Base-by-base conservation (phyloP, 2,329 filamentous ascomycete species). In the Magnaporthiopsis rhizophila region DNA sequence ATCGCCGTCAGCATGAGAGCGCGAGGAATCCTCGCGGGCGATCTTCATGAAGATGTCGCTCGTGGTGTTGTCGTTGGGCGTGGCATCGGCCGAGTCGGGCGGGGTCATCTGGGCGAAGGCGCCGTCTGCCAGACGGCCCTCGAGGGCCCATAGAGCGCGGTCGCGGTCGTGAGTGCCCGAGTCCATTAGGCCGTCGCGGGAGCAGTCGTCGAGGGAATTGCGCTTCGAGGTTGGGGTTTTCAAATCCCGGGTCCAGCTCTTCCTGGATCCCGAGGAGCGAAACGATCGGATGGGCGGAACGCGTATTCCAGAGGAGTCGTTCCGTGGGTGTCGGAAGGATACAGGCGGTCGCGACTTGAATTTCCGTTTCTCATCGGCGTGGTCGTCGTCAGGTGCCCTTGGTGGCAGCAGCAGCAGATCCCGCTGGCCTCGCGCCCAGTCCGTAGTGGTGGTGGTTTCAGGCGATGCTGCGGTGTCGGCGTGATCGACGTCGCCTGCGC, bases 21-120 rank as follows among this genome's bases (percentile, higher is more conserved):
- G 77, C 21, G 72, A 69, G 18, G 78, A 68, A 66, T 86, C 83
- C 65, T 86, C 83, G 13, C 80, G 77, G 15, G 84, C 84, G 65
- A 87, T 86, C 64, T 78, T 81, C 66, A 87, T 78, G 67, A 86
- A 87, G 57, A 86, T 75, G 67, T 87, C 84, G 56, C 82, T 82
- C 3, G 79, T 83, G 67, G 85, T 84, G 64, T 86, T 84, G 58
- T 74, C 75, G 62, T 82, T 78, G 15, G 70, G 71, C 59, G 69
- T 74, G 67, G 69, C 73, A 68, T 67, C 73, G 61, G 74, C 74
- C 1, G 78, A 77, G 65, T 78, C 73, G 26, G 77, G 75, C 8
- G 77, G 76, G n/a, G 78, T 77, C 68, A 75, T 74, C 32, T 76
- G 76, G 61, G 72, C 69, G 61, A 69, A 69, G 45, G 77, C 76